A percentile compares a stretch with the other conserved stretches of the same genome.
Conservation (phyloP, 208 protist species). For the Leishmania gerbilli region DNA sequence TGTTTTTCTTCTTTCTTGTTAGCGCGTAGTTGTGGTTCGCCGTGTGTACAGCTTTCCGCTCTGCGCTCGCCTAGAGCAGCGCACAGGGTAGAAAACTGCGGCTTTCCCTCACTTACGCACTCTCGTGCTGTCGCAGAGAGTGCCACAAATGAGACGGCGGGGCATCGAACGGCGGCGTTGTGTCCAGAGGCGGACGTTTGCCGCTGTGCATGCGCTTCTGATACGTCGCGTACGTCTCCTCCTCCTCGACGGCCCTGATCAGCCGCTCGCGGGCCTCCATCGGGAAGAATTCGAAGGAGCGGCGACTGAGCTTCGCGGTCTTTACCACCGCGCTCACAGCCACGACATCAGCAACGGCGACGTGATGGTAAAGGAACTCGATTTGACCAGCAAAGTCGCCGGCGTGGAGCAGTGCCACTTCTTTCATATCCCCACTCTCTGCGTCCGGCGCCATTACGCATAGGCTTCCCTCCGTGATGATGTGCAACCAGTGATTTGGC, state of each 20-base stretch:
- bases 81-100: too few relatives aligned
- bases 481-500: slow-evolving; percentile 65
- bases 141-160: slow-evolving; percentile 35
- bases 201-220: slow-evolving; percentile 36
- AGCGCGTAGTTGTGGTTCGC: not conserved
- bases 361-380: slow-evolving; percentile 77
- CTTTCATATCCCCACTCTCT: slow-evolving; percentile 27
- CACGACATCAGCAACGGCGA: slow-evolving; percentile 62
- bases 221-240: slow-evolving; percentile 53
- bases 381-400: slow-evolving; percentile 67
- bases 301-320: slow-evolving; percentile 70
- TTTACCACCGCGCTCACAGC: slow-evolving; percentile 43
- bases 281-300: slow-evolving; percentile 71
- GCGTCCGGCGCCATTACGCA: slow-evolving; percentile 45
- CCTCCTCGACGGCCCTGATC: slow-evolving; percentile 37
- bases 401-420: slow-evolving; percentile 40
- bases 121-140: slow-evolving; percentile 28
- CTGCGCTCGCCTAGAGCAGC: not conserved
- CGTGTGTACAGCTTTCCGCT: not conserved
- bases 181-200: slow-evolving; percentile 38
- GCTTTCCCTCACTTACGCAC: not conserved
- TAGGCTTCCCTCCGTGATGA: slow-evolving; percentile 69
- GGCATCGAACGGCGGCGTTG: slow-evolving; percentile 45
- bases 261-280: slow-evolving; percentile 35
- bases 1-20: not conserved